These are phyloP conservation scores for Globisporangium cylindrosporum DNA, from an alignment of 352 stramenopile genomes.

Conservation along the genomic window DNA sequence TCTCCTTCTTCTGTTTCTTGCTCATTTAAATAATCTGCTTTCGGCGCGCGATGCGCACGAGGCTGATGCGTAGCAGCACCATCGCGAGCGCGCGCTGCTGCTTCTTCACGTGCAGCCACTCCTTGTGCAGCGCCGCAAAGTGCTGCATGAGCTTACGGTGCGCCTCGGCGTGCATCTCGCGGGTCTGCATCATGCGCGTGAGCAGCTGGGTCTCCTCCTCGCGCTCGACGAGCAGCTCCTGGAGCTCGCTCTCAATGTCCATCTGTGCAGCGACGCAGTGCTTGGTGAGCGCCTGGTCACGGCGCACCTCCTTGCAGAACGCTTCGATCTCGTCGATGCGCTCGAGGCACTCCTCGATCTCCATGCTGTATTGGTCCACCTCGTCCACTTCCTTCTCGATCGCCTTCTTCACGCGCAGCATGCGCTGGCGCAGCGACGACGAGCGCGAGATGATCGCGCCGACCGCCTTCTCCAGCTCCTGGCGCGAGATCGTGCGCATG, in stretches of 20 bases:
- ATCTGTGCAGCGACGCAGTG: constrained; percentile 14
- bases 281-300: constrained; percentile 17
- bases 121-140: constrained; percentile 19
- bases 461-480: constrained; percentile 20
- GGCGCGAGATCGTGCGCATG: constrained; percentile 19
- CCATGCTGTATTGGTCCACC: constrained; percentile 19
- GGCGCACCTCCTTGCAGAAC: constrained; percentile 17
- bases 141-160: constrained; percentile 24
- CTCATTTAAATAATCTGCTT: constrained; percentile 17
- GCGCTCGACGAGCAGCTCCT: constrained; percentile 19
- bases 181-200: constrained; percentile 25
- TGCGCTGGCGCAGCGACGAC: constrained; percentile 21
- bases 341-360: constrained; percentile 22
- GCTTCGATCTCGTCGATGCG: constrained; percentile 21
- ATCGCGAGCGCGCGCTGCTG: constrained; percentile 22
- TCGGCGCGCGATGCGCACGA: constrained; percentile 19
- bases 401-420: constrained; percentile 22
- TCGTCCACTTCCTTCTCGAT: constrained; percentile 22
- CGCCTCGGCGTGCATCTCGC: constrained; percentile 22
- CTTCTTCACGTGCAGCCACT: constrained; percentile 24
- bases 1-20: not conserved
- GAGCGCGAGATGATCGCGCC: constrained; percentile 23
- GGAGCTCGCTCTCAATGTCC: constrained; percentile 20
- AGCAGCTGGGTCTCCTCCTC: constrained; percentile 22
- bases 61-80: constrained; percentile 22